phyloP scores from a whole-genome alignment of 2,329 filamentous ascomycete genomes.

The Pyrenochaeta sp. region DNA sequence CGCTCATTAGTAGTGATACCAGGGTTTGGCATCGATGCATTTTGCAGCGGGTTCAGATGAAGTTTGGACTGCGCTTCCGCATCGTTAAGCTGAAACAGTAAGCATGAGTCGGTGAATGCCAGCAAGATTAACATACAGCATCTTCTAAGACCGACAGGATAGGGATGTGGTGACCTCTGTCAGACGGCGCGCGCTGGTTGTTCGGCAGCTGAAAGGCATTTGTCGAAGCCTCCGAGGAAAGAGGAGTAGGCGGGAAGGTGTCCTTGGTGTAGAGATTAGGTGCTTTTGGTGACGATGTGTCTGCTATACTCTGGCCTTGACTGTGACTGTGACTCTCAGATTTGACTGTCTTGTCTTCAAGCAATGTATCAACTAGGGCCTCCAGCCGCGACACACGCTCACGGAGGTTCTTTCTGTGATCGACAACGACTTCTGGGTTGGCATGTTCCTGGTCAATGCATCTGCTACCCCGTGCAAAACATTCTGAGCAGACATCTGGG shows the following conservation, averaged over 20 bases:
- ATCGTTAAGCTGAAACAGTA: conserved; percentile 43
- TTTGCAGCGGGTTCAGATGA: conserved; percentile 29
- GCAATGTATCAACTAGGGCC: conserved; percentile 50
- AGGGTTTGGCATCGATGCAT: conserved; percentile 25
- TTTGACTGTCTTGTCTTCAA: conserved; percentile 47
- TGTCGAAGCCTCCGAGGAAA: conserved; percentile 43
- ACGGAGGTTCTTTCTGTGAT: conserved; percentile 54
- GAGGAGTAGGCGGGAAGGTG: conserved; percentile 42
- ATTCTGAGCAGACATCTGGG: conserved; percentile 55
- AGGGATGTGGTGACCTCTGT: conserved; percentile 46
- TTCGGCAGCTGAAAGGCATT: conserved; percentile 26
- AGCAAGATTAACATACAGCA: conserved; percentile 37
- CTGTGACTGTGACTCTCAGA: conserved; percentile 35
- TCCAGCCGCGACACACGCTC: conserved; percentile 54
- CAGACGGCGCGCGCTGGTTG: conserved; percentile 32
- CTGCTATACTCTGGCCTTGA: conserved; percentile 30
- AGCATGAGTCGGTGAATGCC: conserved; percentile 15
- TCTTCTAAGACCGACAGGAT: conserved; percentile 52
- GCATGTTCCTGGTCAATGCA: conserved; percentile 58
- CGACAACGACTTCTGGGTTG: conserved; percentile 50
- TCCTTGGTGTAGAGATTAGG: conserved; percentile 34
- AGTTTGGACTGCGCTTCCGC: conserved; percentile 43
- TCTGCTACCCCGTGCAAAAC: conserved; percentile 54
- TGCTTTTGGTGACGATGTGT: conserved; percentile 40
- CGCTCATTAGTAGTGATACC: conserved; percentile 23